These are phyloP conservation scores for Epichloe aotearoae DNA, from an alignment of 2,329 filamentous ascomycete genomes.

Conservation along the genomic window DNA sequence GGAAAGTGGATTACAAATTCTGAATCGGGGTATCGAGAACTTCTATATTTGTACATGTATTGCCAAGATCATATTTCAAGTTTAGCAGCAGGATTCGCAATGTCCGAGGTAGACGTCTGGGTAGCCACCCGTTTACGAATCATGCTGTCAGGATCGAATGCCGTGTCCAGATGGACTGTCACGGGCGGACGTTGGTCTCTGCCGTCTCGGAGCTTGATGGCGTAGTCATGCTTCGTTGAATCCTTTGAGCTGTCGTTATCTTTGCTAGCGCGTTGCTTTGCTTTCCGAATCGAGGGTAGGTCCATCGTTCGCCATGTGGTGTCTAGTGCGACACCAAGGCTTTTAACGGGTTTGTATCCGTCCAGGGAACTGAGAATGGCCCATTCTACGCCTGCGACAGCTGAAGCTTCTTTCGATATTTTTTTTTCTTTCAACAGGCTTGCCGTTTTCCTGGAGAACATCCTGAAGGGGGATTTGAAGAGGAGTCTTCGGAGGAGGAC, in stretches of 20 bases:
- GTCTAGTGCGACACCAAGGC: conserved; percentile 15
- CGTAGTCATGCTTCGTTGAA: conserved; percentile 1
- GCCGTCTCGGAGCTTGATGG: conserved; percentile 5
- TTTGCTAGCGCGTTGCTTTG: too few relatives aligned
- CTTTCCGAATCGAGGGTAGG: background rate
- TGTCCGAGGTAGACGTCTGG: background rate
- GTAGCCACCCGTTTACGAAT: background rate
- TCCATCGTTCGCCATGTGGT: conserved; percentile 16
- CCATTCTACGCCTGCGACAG: conserved; percentile 17
- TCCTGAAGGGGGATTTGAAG: conserved; percentile 13
- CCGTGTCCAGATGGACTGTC: conserved; percentile 2
- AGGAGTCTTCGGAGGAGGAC: conserved; percentile 15
- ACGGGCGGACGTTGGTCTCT: background rate
- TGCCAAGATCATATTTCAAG: background rate
- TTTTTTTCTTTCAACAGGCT: conserved; percentile 8
- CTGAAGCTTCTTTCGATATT: conserved; percentile 6
- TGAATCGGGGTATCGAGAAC: background rate
- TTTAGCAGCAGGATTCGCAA: background rate
- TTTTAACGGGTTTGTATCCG: conserved; percentile 15
- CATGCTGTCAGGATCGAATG: conserved; percentile 4
- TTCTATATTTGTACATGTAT: background rate
- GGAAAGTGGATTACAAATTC: background rate
- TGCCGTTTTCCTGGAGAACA: conserved; percentile 17
- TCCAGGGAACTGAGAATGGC: conserved; percentile 17
- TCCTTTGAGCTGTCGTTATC: background rate